Percentiles rank a stretch among this genome's conserved stretches.
These are phyloP conservation scores for Termitomyces sp. DNA, from an alignment of 768 basidiomycete genomes.

Conservation along the genomic window DNA sequence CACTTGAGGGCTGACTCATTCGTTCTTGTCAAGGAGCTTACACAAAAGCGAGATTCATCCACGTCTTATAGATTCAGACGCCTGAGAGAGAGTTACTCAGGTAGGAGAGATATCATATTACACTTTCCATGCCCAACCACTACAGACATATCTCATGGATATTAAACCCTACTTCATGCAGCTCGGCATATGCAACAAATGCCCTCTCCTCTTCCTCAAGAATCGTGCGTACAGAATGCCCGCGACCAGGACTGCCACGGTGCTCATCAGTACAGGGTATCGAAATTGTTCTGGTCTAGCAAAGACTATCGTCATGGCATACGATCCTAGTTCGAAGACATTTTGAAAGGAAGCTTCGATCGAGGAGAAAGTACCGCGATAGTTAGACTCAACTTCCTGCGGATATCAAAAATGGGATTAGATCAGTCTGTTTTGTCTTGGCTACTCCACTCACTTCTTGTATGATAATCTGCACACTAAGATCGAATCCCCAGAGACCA, in stretches of 20 bases:
- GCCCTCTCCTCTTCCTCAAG: constrained; percentile 18
- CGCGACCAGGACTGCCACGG: constrained; percentile 11
- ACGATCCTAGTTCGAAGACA: constrained; percentile 20
- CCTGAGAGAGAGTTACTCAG: not conserved
- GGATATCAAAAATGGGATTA: not conserved
- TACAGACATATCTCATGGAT: not conserved
- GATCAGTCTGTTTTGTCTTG: not conserved
- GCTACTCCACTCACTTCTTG: constrained; percentile 15
- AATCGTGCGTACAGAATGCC: constrained; percentile 15
- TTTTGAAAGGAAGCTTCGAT: constrained; percentile 22
- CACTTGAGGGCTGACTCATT: too few relatives aligned
- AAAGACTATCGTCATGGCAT: constrained; percentile 17
- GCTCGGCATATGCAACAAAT: constrained; percentile 15
- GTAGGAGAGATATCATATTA: not conserved
- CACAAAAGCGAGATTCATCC: not conserved
- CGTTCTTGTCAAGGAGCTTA: too few relatives aligned
- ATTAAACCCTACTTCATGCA: constrained; percentile 1
- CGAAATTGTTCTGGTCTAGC: constrained; percentile 21
- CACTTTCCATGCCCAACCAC: not conserved
- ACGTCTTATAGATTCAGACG: not conserved
- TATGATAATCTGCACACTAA: constrained; percentile 21
- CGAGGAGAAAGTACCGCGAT: constrained; percentile 20
- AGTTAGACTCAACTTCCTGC: constrained; percentile 16
- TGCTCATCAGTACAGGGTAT: constrained; percentile 18
- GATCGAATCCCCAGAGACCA: constrained; percentile 25